A percentile compares a stretch with the other conserved stretches of the same genome.
Evolutionary conservation across 2,329 filamentous ascomycete genomes (phyloP).

Genomic region (Penicillium expansum): DNA sequence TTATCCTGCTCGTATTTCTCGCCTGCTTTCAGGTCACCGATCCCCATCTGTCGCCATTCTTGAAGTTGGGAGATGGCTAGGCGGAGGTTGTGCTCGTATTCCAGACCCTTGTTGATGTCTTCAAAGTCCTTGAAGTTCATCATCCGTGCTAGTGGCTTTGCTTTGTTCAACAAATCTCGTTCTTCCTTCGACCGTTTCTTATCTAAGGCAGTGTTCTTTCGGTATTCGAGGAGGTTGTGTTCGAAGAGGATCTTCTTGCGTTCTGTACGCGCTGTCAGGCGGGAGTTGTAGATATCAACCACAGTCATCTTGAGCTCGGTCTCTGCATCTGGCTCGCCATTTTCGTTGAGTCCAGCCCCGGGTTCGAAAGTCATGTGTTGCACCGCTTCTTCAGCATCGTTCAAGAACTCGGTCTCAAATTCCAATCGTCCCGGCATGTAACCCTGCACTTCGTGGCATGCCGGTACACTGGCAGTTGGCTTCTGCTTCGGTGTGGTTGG

Average conservation of each 20-base stretch:
- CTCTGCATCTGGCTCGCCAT: constrained; percentile 85
- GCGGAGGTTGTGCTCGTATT: constrained; percentile 87
- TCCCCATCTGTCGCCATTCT: constrained; percentile 84
- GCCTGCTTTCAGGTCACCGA: constrained; percentile 78
- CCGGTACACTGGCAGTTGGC: constrained; percentile 89
- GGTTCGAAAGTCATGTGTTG: constrained; percentile 98
- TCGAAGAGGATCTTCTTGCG: constrained; percentile 97
- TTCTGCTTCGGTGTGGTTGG: constrained; percentile 89
- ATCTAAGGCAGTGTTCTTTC: constrained; percentile 82
- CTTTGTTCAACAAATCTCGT: constrained; percentile 82
- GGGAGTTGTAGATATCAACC: constrained; percentile 96
- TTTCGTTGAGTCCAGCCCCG: constrained; percentile 87
- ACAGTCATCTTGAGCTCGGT: constrained; percentile 97
- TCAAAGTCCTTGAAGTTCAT: constrained; percentile 95
- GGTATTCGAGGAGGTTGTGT: constrained; percentile 87
- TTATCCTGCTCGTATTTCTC: constrained; percentile 95
- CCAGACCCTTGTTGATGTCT: constrained; percentile 74
- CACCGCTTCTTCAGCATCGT: constrained; percentile 96
- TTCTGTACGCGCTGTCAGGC: constrained; percentile 85
- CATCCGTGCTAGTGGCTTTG: constrained; percentile 93
- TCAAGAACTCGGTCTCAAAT: constrained; percentile 96
- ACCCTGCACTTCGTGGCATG: constrained; percentile 96
- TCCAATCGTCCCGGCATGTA: constrained; percentile 98
- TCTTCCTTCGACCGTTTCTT: constrained; percentile 98
- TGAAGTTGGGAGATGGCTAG: constrained; percentile 88